These are phyloP conservation scores for Cinnamomum chago DNA, from an alignment of 164 flowering plant genomes.

Conservation along the genomic window DNA sequence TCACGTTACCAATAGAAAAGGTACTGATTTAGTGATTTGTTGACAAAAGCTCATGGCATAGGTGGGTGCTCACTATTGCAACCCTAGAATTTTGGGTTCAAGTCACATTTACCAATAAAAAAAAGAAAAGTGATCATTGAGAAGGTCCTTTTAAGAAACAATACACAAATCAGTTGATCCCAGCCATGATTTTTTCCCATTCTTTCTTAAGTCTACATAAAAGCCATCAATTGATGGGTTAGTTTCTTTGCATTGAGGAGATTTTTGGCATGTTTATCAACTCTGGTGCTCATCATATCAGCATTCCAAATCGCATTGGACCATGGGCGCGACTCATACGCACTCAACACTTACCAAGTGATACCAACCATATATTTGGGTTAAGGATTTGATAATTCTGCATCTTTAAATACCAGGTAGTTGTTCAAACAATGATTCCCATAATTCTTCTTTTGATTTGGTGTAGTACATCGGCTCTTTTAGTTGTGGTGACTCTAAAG, in stretches of 20 bases:
- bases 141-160: too few relatives aligned
- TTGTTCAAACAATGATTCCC: neutral
- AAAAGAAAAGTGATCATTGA: too few relatives aligned
- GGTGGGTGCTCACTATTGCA: too few relatives aligned
- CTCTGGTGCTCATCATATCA: neutral
- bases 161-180: too few relatives aligned
- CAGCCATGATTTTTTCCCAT: too few relatives aligned
- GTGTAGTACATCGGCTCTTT: conserved; percentile 45
- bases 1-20: too few relatives aligned
- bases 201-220: neutral
- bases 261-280: neutral
- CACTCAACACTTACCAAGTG: neutral
- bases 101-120: too few relatives aligned
- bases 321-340: neutral
- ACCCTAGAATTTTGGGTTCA: too few relatives aligned
- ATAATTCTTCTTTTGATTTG: neutral
- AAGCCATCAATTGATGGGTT: neutral
- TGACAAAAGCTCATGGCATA: too few relatives aligned
- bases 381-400: neutral
- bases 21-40: too few relatives aligned
- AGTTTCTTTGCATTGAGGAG: neutral
- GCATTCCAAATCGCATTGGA: neutral
- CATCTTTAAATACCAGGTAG: neutral
- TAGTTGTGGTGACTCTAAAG: conserved; percentile 15
- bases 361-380: too few relatives aligned